A percentile compares a stretch with the other conserved stretches of the same genome.
Conservation (phyloP, 2,329 filamentous ascomycete genomes). For the Aureobasidium uvarum region DNA sequence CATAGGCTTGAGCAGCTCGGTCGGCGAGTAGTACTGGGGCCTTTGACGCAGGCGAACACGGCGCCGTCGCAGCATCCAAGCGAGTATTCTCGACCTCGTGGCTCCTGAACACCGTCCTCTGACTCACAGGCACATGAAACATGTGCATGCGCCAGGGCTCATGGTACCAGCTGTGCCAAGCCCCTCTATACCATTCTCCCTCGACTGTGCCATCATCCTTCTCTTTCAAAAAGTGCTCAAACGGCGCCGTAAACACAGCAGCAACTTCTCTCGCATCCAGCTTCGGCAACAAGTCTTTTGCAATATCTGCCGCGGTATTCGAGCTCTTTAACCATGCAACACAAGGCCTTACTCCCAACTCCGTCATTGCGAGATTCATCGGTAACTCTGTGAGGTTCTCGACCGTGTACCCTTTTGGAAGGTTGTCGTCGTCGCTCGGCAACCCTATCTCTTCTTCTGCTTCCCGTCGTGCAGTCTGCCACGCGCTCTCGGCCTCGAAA, state of each 20-base stretch:
- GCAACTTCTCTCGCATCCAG: conserved; percentile 89
- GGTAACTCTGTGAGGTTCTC: conserved; percentile 87
- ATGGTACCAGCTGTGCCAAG: conserved; percentile 77
- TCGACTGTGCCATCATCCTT: conserved; percentile 54
- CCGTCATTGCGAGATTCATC: conserved; percentile 51
- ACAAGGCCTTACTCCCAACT: conserved; percentile 51
- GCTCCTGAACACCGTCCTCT: conserved; percentile 25
- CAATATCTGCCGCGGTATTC: conserved; percentile 54
- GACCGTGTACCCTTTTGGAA: conserved; percentile 76
- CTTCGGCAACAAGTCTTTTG: conserved; percentile 56
- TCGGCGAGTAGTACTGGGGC: conserved; percentile 19
- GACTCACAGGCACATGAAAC: conserved; percentile 79
- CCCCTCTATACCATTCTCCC: conserved; percentile 79
- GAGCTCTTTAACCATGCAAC: conserved; percentile 63
- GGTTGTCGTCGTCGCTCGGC: conserved; percentile 64
- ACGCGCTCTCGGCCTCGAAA: conserved; percentile 55
- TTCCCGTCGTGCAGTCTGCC: conserved; percentile 83
- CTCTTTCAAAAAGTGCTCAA: conserved; percentile 73
- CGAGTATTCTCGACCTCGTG: conserved; percentile 6
- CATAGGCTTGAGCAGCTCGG: background rate
- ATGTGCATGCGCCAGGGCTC: conserved; percentile 83
- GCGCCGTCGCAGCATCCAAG: conserved; percentile 25
- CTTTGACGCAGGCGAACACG: conserved; percentile 9
- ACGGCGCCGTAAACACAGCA: conserved; percentile 86
- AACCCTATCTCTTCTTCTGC: conserved; percentile 92